Base-by-base conservation (phyloP, 2,329 filamentous ascomycete genomes). In the Aspergillus tamarii region DNA sequence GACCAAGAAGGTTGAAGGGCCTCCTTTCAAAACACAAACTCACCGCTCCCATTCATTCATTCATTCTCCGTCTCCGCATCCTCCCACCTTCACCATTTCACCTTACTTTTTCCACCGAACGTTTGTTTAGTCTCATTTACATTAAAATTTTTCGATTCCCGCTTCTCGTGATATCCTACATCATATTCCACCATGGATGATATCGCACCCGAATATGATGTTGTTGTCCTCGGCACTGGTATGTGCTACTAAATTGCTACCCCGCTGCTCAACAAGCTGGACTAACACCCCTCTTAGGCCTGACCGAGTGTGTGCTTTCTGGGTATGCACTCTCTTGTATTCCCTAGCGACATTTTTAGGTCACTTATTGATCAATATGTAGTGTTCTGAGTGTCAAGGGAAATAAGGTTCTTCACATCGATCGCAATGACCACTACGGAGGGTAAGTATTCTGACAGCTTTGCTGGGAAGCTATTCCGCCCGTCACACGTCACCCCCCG, bases 241-340 rank as follows among this genome's bases (percentile, higher is more conserved):
- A 85, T 77, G 88, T 55, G 21, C 52, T 55, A 26, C 32, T 55
- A 55, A 28, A 43, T 54, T 82, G 72, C 71, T 76, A 79, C 76
- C 76, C 74, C 74, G 73, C 76, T 69, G 70, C 71, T 70, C 67
- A 66, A 71, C 63, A 64, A 67, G 69, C 63, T 67, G 64, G 54
- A 69, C 74, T 76, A 67, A 80, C 75, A 48, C 65, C 72, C 69
- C 64, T 64, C 63, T 64, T 75, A 96, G 94, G 95, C 78, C 83
- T 99, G 87, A 98, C 94, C 69, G 95, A 99, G 88, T 99, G 95
- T 84, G 95, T 99, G 78, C 91, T 99, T 73, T 97, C 94, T 78
- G 95, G 94, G 93, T 96, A 91, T 78, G 84, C 54, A 57, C 53
- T 54, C 58, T 36, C 58, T 60, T 52, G 52, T 50, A 53, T n/a